These are phyloP conservation scores for Boletus tomentosulus DNA, from an alignment of 768 basidiomycete species.

Conservation along the genomic window DNA sequence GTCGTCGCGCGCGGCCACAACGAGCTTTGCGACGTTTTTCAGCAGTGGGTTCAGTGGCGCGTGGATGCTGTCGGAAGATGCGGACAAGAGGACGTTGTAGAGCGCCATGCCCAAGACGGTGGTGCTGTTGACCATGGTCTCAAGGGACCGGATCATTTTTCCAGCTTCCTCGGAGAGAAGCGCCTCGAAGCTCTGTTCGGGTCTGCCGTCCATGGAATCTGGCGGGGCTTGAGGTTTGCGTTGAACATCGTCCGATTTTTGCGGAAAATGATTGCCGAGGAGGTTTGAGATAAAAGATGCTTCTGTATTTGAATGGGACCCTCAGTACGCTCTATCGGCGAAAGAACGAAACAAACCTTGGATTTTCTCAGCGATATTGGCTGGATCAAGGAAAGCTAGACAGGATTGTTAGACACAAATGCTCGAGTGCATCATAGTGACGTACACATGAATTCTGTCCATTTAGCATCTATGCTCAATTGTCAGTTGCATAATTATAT, in stretches of 20 bases:
- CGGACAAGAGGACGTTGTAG: background rate
- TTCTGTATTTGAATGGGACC: background rate
- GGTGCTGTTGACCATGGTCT: conserved; percentile 1
- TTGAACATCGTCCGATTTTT: background rate
- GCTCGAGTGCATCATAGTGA: background rate
- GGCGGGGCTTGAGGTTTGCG: background rate
- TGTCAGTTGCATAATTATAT: background rate
- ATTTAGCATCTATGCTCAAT: background rate
- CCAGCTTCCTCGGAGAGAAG: conserved; percentile 2
- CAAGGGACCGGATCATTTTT: conserved; percentile 2
- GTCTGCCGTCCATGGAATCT: background rate
- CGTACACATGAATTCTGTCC: conserved; percentile 2
- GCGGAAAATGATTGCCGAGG: background rate
- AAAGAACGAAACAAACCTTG: background rate
- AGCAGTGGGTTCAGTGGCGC: background rate
- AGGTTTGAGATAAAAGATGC: background rate
- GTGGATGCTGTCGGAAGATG: background rate
- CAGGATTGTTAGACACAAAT: background rate
- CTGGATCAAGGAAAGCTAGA: background rate
- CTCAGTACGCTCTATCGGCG: background rate
- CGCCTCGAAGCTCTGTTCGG: background rate
- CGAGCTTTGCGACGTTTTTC: background rate
- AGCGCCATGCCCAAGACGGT: background rate
- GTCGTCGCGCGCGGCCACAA: conserved; percentile 3
- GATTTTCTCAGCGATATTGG: background rate